phyloP scores from a whole-genome alignment of 306 rosid species.

The Casuarina equisetifolia region DNA sequence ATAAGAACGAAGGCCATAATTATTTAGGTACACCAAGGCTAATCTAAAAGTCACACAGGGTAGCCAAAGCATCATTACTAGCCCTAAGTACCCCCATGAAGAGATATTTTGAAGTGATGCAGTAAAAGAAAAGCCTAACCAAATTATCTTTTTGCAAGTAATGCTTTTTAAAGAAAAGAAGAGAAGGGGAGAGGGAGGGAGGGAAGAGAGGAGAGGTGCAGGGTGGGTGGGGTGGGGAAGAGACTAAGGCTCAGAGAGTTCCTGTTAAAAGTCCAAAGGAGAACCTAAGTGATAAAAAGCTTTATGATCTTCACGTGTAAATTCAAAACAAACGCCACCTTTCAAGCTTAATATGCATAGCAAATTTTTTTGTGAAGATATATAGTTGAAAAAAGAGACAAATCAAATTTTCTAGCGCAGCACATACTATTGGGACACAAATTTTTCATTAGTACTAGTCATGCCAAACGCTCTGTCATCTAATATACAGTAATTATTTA shows the following conservation, averaged over 20 bases:
- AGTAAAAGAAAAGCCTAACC: background rate
- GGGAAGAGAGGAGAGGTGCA: too few relatives aligned
- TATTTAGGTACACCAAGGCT: conserved; percentile 1
- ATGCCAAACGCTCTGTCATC: background rate
- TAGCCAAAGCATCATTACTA: background rate
- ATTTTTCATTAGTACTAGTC: background rate
- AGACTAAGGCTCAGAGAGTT: background rate
- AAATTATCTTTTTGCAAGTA: background rate
- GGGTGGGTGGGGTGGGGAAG: too few relatives aligned
- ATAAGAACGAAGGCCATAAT: background rate
- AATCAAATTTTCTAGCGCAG: background rate
- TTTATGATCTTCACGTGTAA: background rate
- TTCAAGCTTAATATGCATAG: background rate
- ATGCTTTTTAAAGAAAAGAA: background rate
- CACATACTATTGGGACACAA: background rate
- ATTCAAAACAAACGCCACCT: background rate
- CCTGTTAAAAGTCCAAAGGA: background rate
- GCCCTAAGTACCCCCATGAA: background rate
- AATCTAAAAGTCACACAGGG: background rate
- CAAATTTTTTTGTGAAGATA: background rate
- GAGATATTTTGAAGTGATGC: background rate
- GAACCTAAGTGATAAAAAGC: background rate
- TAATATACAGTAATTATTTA: background rate
- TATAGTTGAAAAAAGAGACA: background rate
- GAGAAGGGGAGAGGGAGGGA: too few relatives aligned